phyloP scores from a whole-genome alignment of 371 early-diverging fungal genomes.

The Saksenaea vasiformis region DNA sequence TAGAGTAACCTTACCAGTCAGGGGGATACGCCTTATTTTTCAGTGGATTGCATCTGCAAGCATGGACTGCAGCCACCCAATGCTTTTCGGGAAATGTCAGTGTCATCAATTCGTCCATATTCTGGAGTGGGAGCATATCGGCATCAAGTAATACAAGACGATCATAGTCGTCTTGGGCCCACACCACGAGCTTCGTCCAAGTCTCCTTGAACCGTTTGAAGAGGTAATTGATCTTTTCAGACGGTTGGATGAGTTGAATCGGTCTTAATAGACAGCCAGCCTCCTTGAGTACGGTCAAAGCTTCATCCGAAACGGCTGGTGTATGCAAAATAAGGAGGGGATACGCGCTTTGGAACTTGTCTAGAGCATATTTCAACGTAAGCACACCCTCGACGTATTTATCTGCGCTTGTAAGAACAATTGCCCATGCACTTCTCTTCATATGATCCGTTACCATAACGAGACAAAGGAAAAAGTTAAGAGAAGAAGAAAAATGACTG shows the following conservation, averaged over 20 bases:
- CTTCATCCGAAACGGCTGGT: slow-evolving; percentile 22
- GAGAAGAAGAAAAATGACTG: background rate
- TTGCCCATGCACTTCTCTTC: slow-evolving; percentile 17
- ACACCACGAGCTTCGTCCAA: slow-evolving; percentile 85
- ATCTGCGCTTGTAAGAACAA: slow-evolving; percentile 16
- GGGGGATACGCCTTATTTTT: slow-evolving; percentile 35
- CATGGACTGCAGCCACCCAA: slow-evolving; percentile 42
- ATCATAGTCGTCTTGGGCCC: slow-evolving; percentile 64
- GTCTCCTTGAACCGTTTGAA: slow-evolving; percentile 52
- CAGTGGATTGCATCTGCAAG: slow-evolving; percentile 50
- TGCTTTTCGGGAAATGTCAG: slow-evolving; percentile 15
- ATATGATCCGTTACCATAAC: background rate
- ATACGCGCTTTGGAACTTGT: slow-evolving; percentile 51
- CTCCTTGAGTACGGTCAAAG: slow-evolving; percentile 37
- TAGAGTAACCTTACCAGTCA: slow-evolving; percentile 33
- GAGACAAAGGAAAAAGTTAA: background rate
- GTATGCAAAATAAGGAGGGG: slow-evolving; percentile 70
- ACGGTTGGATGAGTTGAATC: slow-evolving; percentile 74
- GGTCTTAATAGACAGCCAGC: slow-evolving; percentile 70
- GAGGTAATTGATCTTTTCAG: slow-evolving; percentile 59
- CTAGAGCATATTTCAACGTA: slow-evolving; percentile 53
- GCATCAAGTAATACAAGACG: slow-evolving; percentile 83
- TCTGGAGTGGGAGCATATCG: slow-evolving; percentile 76
- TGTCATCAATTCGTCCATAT: slow-evolving; percentile 73
- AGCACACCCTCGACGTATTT: slow-evolving; percentile 19